Conservation (phyloP, 2,329 filamentous ascomycete genomes). For the Helminthosporium solani region DNA sequence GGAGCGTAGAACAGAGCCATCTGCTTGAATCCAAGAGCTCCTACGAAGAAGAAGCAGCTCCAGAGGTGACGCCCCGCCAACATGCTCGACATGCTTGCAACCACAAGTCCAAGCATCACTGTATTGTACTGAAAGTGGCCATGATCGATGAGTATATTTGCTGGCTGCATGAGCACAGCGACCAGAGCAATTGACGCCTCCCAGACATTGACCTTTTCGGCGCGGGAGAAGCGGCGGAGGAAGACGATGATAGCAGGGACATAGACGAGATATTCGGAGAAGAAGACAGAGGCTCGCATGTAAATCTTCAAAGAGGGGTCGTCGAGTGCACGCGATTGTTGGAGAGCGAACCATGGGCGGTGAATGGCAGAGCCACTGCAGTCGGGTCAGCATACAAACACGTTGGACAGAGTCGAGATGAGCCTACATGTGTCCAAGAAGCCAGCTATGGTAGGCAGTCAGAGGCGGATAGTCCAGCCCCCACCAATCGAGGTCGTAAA, state of each 20-base stretch:
- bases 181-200: conserved; percentile 80
- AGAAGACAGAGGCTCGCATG: conserved; percentile 89
- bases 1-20: conserved; percentile 99
- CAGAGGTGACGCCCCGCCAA: conserved; percentile 81
- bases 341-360: conserved; percentile 82
- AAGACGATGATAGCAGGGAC: conserved; percentile 85
- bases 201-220: conserved; percentile 77
- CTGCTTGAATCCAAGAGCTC: conserved; percentile 94
- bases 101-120: conserved; percentile 90
- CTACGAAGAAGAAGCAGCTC: conserved; percentile 91
- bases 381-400: conserved; percentile 10
- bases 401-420: not conserved
- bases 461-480: conserved; percentile 96
- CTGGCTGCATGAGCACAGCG: conserved; percentile 89
- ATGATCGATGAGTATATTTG: conserved; percentile 88
- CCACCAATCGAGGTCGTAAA: conserved; percentile 96
- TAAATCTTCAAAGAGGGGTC: conserved; percentile 82
- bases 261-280: conserved; percentile 89
- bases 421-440: conserved; percentile 75
- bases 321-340: conserved; percentile 78
- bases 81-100: conserved; percentile 86
- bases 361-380: conserved; percentile 70
- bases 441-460: conserved; percentile 97
- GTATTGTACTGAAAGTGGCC: conserved; percentile 98
- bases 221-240: conserved; percentile 74